phyloP scores from a whole-genome alignment of 23 red algal species.

The Agarophyton chilense region DNA sequence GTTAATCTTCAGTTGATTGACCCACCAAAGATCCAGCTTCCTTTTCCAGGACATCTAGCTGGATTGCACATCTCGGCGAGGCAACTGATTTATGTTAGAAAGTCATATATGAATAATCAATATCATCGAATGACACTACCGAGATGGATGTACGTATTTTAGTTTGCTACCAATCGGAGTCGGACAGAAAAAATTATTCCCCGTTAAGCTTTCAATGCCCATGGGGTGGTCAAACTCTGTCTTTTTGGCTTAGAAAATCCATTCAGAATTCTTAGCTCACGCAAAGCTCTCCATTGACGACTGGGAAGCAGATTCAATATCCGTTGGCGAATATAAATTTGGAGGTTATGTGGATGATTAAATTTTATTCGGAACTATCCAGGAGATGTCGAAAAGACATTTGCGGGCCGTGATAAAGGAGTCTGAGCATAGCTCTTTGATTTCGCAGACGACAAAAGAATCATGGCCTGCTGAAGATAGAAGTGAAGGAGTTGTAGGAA shows the following conservation, averaged over 20 bases:
- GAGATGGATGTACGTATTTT: not conserved
- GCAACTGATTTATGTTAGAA: not conserved
- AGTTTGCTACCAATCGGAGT: not conserved
- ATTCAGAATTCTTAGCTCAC: not conserved
- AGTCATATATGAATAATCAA: slow-evolving; percentile 30
- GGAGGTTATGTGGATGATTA: too few relatives aligned
- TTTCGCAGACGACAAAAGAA: too few relatives aligned
- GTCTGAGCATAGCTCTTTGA: too few relatives aligned
- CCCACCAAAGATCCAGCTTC: not conserved
- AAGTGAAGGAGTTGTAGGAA: too few relatives aligned
- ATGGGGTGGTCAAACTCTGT: slow-evolving; percentile 24
- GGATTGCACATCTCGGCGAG: not conserved
- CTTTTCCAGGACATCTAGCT: not conserved
- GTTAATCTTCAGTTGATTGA: not conserved
- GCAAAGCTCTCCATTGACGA: not conserved
- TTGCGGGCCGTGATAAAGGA: too few relatives aligned
- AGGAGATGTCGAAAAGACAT: too few relatives aligned
- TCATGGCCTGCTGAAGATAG: too few relatives aligned
- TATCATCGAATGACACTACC: not conserved
- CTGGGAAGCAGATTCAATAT: not conserved
- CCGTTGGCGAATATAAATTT: too few relatives aligned
- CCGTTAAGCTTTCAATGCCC: not conserved
- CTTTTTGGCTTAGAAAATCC: not conserved
- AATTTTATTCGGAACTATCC: too few relatives aligned
- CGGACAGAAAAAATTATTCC: not conserved